Evolutionary conservation across 495 filamentous ascomycete species (phyloP).

Genomic region (Tuber magnatum): DNA sequence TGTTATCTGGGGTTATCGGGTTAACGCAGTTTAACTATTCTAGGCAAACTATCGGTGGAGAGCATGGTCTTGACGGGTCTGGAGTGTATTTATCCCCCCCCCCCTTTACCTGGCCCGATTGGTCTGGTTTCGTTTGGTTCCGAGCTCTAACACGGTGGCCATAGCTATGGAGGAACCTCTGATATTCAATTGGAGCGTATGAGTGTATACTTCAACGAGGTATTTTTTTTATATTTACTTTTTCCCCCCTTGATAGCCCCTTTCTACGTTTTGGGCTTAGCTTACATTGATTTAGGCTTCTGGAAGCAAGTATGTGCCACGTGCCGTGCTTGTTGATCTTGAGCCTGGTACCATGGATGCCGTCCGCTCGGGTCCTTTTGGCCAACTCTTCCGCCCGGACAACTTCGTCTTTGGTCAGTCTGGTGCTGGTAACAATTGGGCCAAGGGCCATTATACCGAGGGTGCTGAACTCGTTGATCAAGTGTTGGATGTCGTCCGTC

Average conservation of each 20-base stretch:
- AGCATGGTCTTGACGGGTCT: slow-evolving; percentile 95
- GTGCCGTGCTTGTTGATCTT: slow-evolving; percentile 97
- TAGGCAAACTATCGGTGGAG: slow-evolving; percentile 94
- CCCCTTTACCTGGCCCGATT: slow-evolving; percentile 12
- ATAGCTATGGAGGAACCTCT: slow-evolving; percentile 90
- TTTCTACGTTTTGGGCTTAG: slow-evolving; percentile 15
- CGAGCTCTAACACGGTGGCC: slow-evolving; percentile 24
- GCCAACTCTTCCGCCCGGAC: slow-evolving; percentile 98
- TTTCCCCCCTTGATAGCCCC: slow-evolving; percentile 3
- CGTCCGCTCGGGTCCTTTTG: slow-evolving; percentile 96
- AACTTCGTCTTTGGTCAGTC: slow-evolving; percentile 99
- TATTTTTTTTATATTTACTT: slow-evolving; percentile 44
- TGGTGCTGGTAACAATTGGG: slow-evolving; percentile 99
- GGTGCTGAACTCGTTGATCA: slow-evolving; percentile 98
- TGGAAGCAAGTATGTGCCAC: slow-evolving; percentile 97
- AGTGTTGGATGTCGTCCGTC: slow-evolving; percentile 95
- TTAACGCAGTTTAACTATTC: slow-evolving; percentile 34
- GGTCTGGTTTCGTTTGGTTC: slow-evolving; percentile 14
- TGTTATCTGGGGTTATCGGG: slow-evolving; percentile 19
- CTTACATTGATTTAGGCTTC: slow-evolving; percentile 57
- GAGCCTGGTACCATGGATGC: slow-evolving; percentile 99
- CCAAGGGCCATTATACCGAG: slow-evolving; percentile 99
- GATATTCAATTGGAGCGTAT: slow-evolving; percentile 99
- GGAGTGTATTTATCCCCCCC: slow-evolving; percentile 59
- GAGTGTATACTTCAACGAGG: slow-evolving; percentile 99